Percentiles rank a stretch among this genome's conserved stretches.
Evolutionary conservation across 306 rosid genomes (phyloP).

Genomic region (Malus sieversii): DNA sequence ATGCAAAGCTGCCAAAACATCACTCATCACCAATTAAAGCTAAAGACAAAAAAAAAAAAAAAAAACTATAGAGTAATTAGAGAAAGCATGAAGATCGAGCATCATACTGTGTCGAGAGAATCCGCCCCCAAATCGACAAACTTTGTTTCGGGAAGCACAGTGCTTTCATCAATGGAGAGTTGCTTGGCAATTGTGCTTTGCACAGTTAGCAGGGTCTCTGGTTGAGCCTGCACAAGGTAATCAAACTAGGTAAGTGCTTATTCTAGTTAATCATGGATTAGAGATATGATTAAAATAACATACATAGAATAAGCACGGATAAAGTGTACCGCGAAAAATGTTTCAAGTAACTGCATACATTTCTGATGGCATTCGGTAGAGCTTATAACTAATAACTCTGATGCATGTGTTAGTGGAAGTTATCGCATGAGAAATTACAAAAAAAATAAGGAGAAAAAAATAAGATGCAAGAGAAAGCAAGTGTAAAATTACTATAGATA

Average conservation of each 20-base stretch:
- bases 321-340: neutral
- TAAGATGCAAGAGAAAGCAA: too few species aligned
- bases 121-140: constrained; percentile 65
- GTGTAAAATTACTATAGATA: too few species aligned
- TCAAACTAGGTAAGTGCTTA: neutral
- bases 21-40: neutral
- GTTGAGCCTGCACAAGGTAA: constrained; percentile 32
- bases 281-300: neutral
- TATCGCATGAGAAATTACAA: too few species aligned
- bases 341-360: neutral
- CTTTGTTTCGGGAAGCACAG: constrained; percentile 45
- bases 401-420: too few species aligned
- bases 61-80: neutral
- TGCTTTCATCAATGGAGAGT: constrained; percentile 49
- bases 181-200: constrained; percentile 56
- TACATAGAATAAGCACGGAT: neutral
- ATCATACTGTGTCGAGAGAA: constrained; percentile 56
- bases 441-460: too few species aligned
- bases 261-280: neutral
- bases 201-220: constrained; percentile 47
- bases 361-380: neutral
- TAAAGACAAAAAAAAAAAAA: neutral
- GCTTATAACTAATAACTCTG: neutral
- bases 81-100: neutral
- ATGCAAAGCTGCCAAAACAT: neutral